Evolutionary conservation across 768 basidiomycete genomes (phyloP).

Genomic region (Tylopilus sp.): DNA sequence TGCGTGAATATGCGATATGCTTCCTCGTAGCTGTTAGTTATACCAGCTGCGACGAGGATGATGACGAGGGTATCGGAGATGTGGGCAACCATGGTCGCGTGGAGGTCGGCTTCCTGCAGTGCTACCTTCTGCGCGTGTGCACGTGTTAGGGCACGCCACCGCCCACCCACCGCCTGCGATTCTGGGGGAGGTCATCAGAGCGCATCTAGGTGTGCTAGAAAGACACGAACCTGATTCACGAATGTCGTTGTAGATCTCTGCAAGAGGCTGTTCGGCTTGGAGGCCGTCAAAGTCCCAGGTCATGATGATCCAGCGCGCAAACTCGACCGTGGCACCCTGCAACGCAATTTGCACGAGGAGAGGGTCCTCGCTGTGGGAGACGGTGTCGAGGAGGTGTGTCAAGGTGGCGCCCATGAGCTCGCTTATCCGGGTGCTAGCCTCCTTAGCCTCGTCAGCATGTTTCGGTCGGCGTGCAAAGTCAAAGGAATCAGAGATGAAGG

Average conservation of each 20-base stretch:
- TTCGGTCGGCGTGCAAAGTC: too few species aligned
- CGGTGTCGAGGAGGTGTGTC: conserved; percentile 22
- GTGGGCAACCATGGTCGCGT: conserved; percentile 40
- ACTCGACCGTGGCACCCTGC: too few species aligned
- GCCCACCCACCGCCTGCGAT: conserved; percentile 48
- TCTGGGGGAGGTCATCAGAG: conserved; percentile 35
- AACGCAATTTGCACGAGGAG: too few species aligned
- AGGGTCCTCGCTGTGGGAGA: too few species aligned
- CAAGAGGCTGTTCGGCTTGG: conserved; percentile 28
- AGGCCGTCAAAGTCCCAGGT: conserved; percentile 34
- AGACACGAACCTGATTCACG: conserved; percentile 31
- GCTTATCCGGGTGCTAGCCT: too few species aligned
- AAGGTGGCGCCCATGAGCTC: conserved; percentile 32
- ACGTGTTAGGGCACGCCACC: conserved; percentile 55
- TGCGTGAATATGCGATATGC: conserved; percentile 26
- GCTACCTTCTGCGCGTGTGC: conserved; percentile 38
- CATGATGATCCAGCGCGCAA: conserved; percentile 32
- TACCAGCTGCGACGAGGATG: conserved; percentile 41
- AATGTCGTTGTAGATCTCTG: too few species aligned
- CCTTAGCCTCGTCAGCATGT: too few species aligned
- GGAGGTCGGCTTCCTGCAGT: conserved; percentile 31
- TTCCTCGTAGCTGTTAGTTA: conserved; percentile 32
- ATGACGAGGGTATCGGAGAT: too few species aligned
- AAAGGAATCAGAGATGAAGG: too few species aligned
- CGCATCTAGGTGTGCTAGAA: neutral